Conservation (phyloP, 768 basidiomycete genomes). For the Lactarius sp. region DNA sequence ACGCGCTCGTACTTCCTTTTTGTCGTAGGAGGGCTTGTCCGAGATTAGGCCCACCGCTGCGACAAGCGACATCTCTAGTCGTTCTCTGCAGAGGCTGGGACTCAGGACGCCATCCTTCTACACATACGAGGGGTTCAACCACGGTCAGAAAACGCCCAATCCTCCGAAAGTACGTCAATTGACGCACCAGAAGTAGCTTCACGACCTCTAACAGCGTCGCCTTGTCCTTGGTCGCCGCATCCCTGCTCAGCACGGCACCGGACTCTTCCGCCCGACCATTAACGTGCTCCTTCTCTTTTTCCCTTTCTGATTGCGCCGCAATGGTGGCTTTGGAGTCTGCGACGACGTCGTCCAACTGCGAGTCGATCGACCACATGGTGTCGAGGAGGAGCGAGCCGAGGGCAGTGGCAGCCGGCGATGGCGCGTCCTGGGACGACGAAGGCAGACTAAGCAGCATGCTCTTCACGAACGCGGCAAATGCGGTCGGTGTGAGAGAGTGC, state of each 20-base stretch:
- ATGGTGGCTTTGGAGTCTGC: constrained; percentile 45
- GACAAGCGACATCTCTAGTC: constrained; percentile 63
- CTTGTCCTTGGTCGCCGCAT: constrained; percentile 59
- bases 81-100: constrained; percentile 61
- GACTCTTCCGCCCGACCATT: constrained; percentile 14
- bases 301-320: constrained; percentile 13
- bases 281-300: constrained; percentile 14
- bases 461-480: constrained; percentile 59
- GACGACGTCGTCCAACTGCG: constrained; percentile 66
- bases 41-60: constrained; percentile 60
- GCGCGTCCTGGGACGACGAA: constrained; percentile 49
- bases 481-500: constrained; percentile 42
- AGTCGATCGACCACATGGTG: constrained; percentile 76
- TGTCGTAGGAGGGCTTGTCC: constrained; percentile 63
- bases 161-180: constrained; percentile 42
- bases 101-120: constrained; percentile 58
- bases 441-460: constrained; percentile 58
- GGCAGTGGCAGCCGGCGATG: constrained; percentile 38
- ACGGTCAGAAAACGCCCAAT: neutral
- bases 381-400: constrained; percentile 73
- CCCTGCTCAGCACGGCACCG: constrained; percentile 38
- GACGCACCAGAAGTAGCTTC: constrained; percentile 16
- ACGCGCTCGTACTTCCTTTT: constrained; percentile 75
- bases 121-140: neutral
- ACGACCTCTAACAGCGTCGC: constrained; percentile 53